Base-by-base conservation (phyloP, 345 rosid species). In the Noccaea bulbosa region DNA sequence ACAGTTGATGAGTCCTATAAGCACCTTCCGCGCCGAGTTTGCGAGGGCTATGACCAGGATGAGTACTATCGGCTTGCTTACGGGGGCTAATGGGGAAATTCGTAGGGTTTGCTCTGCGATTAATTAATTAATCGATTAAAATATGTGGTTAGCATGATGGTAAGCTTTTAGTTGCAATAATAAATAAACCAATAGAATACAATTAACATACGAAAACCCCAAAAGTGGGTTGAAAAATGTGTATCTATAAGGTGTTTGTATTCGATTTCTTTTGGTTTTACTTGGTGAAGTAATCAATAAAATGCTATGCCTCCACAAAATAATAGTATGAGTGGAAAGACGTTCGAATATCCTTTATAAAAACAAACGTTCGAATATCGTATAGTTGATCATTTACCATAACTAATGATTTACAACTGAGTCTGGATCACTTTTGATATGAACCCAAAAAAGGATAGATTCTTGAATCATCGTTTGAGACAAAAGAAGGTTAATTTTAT, bases 41-140 rank as follows among this genome's bases (percentile, higher is more conserved):
- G 83, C 80, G 2, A 79, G 68, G 57, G 66, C 94, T n/a, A 88
- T 88, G 91, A 81, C 83, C 10, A 86, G 71, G 80, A 88, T 86
- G 94, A 81, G 89, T 69, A 83, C 81, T 20, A 81, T 83, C 38
- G 89, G 83, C 0, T 82, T 84, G 12, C 70, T 77, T 60, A 74
- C 86, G 0, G 85, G 85, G 7, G 55, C 72, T 3, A 45, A 33
- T 12, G 89, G 91, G 7, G 89, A 83, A 71, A 81, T 86, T 55
- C 82, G 91, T 46, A 80, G 60, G 35, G 75, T 80, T 35, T 88
- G 91, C 69, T 78, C 84, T 1, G 80, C 80, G 12, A 14, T 83
- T 35, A 86, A 84, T 53, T 81, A 69, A 76, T 22, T 16, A 53
- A 40, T 9, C 22, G 14, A 51, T 59, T 14, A 41, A 27, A 39